A percentile compares a stretch with the other conserved stretches of the same genome.
These are phyloP conservation scores for Adansonia gregorii DNA, from an alignment of 441 rosid genomes.

Conservation along the genomic window DNA sequence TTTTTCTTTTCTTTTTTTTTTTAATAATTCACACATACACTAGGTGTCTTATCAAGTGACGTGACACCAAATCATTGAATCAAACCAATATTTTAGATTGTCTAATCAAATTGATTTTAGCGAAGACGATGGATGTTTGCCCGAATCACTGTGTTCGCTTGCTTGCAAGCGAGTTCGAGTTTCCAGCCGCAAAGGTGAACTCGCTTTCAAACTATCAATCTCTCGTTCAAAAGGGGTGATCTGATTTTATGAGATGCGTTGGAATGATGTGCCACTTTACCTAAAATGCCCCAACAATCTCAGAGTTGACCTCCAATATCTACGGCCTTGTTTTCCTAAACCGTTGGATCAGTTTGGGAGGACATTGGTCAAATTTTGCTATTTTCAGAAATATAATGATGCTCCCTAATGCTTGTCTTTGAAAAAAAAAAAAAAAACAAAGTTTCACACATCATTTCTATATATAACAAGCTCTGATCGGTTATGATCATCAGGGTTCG, in stretches of 20 bases:
- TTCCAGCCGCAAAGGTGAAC: conserved; percentile 27
- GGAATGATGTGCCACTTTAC: conserved; percentile 30
- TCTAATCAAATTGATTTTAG: neutral
- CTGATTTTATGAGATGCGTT: neutral
- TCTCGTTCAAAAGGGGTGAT: neutral
- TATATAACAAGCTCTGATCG: neutral
- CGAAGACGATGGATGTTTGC: neutral
- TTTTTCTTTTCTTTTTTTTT: no score
- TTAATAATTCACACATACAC: no score
- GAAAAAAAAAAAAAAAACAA: neutral
- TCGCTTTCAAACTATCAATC: neutral
- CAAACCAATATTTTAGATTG: neutral
- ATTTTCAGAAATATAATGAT: conserved; percentile 38
- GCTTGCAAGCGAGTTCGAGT: neutral
- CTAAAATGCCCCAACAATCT: conserved; percentile 24
- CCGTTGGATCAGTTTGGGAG: conserved; percentile 27
- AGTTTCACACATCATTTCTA: neutral
- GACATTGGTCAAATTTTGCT: conserved; percentile 9
- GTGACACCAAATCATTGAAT: conserved; percentile 12
- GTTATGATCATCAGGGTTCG: neutral
- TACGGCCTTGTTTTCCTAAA: neutral
- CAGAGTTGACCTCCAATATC: conserved; percentile 27
- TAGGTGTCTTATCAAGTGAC: neutral
- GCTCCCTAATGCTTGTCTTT: conserved; percentile 20
- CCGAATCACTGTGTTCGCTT: neutral